These are phyloP conservation scores for Eimeria tenella DNA, from an alignment of 169 alveolate genomes.

Conservation along the genomic window DNA sequence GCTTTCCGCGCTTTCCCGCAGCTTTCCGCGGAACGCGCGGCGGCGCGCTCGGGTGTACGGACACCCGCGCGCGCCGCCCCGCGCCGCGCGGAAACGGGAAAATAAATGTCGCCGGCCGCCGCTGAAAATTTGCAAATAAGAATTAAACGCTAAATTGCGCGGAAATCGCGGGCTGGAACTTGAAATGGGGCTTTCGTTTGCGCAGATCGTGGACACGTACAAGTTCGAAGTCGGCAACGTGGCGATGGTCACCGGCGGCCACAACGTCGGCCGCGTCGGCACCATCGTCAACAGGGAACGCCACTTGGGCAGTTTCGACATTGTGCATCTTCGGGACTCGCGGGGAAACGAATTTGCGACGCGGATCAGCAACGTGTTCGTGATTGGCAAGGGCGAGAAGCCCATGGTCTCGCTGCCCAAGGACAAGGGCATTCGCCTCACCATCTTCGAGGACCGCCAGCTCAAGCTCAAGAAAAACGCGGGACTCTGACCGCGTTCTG, in stretches of 20 bases:
- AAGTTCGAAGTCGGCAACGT: constrained; percentile 97
- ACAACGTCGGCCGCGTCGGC: constrained; percentile 99
- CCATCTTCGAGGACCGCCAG: constrained; percentile 75
- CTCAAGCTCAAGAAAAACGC: constrained; percentile 66
- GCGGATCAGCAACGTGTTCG: constrained; percentile 96
- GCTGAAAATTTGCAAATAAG: no score
- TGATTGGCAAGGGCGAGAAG: constrained; percentile 97
- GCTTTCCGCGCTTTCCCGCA: no score
- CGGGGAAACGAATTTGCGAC: constrained; percentile 97
- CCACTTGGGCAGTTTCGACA: constrained; percentile 98
- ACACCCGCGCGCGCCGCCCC: no score
- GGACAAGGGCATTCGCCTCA: constrained; percentile 94
- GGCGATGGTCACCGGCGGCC: constrained; percentile 98
- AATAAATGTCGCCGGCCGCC: no score
- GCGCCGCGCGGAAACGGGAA: no score
- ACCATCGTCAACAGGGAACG: constrained; percentile 95
- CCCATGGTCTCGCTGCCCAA: constrained; percentile 96
- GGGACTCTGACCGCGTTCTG: background rate
- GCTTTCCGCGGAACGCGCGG: no score
- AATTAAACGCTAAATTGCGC: no score
- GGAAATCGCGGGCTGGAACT: no score
- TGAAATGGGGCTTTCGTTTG: background rate
- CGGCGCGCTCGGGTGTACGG: no score
- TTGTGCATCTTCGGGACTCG: constrained; percentile 96
- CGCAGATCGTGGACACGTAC: constrained; percentile 91